These are phyloP conservation scores for Aspergillus ellipticus DNA, from an alignment of 495 filamentous ascomycete species.

Conservation along the genomic window DNA sequence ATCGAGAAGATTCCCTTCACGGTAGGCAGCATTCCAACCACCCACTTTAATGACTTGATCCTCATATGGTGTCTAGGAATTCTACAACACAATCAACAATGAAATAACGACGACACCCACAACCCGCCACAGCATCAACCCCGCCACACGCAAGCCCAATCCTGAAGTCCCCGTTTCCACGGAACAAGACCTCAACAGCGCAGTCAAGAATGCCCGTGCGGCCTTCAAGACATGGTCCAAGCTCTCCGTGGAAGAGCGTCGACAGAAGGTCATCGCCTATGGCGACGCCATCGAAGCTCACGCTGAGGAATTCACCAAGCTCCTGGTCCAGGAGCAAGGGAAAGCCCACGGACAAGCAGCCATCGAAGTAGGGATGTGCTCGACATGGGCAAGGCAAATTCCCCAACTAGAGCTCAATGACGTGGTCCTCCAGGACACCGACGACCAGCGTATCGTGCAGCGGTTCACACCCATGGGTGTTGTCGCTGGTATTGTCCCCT, in stretches of 20 bases:
- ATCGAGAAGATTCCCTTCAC: not conserved
- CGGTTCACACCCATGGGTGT: slow-evolving; percentile 50
- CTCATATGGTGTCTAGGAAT: not conserved
- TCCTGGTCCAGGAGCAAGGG: slow-evolving; percentile 6
- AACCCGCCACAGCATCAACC: slow-evolving; percentile 5
- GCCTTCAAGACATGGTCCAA: slow-evolving; percentile 6
- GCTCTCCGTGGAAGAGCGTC: not conserved
- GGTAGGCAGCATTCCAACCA: not conserved
- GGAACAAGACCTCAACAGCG: not conserved
- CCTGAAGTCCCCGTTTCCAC: slow-evolving; percentile 2
- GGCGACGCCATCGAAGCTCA: not conserved
- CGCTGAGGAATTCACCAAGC: not conserved
- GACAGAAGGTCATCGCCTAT: not conserved
- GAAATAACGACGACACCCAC: not conserved
- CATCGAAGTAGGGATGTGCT: slow-evolving; percentile 1
- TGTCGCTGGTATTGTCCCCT: slow-evolving; percentile 50
- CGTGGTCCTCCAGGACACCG: slow-evolving; percentile 28
- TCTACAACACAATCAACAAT: slow-evolving; percentile 5
- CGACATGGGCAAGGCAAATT: not conserved
- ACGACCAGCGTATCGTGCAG: slow-evolving; percentile 31
- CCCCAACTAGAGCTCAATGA: slow-evolving; percentile 19
- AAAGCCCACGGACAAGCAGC: not conserved
- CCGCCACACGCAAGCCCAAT: not conserved
- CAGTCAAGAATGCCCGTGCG: not conserved
- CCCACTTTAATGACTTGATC: not conserved